Percentiles rank a stretch among this genome's conserved stretches.
Evolutionary conservation across 2,329 filamentous ascomycete species (phyloP).

Genomic region (Ophiostoma novo-ulmi): DNA sequence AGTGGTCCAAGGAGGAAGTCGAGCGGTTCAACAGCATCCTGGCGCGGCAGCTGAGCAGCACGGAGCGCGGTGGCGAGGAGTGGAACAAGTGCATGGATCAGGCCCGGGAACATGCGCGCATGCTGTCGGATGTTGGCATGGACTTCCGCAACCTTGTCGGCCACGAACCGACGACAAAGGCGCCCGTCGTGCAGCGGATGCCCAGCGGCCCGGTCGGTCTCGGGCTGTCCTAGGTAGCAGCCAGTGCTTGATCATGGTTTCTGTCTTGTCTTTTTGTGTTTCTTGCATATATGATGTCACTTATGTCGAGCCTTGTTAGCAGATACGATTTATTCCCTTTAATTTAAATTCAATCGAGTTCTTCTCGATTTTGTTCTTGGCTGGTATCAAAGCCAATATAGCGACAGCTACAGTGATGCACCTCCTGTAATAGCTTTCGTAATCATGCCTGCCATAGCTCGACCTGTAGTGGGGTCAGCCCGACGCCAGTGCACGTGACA

Average conservation of each 20-base stretch:
- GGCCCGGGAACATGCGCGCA: slow-evolving; percentile 71
- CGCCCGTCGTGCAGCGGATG: slow-evolving; percentile 26
- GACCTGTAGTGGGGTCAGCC: slow-evolving; percentile 5
- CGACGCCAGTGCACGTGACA: slow-evolving; percentile 6
- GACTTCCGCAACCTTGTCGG: slow-evolving; percentile 84
- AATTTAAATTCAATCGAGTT: background rate
- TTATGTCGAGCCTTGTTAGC: background rate
- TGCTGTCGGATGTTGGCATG: slow-evolving; percentile 78
- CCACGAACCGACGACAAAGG: slow-evolving; percentile 41
- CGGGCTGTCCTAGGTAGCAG: slow-evolving; percentile 33
- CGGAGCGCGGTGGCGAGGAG: slow-evolving; percentile 66
- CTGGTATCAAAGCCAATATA: background rate
- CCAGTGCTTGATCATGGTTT: background rate
- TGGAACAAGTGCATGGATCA: slow-evolving; percentile 81
- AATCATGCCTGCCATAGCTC: slow-evolving; percentile 3
- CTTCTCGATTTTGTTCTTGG: background rate
- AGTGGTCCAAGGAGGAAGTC: slow-evolving; percentile 95
- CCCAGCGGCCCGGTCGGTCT: slow-evolving; percentile 39
- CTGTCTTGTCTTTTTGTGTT: background rate
- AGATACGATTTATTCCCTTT: background rate
- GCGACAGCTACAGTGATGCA: background rate
- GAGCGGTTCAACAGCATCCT: slow-evolving; percentile 85
- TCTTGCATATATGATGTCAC: background rate
- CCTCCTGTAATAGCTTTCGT: background rate
- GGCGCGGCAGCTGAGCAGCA: slow-evolving; percentile 77